Evolutionary conservation across 306 rosid genomes (phyloP), one percentile per base, ranked within the genome.

Genomic region (Cucurbita ficifolia): DNA sequence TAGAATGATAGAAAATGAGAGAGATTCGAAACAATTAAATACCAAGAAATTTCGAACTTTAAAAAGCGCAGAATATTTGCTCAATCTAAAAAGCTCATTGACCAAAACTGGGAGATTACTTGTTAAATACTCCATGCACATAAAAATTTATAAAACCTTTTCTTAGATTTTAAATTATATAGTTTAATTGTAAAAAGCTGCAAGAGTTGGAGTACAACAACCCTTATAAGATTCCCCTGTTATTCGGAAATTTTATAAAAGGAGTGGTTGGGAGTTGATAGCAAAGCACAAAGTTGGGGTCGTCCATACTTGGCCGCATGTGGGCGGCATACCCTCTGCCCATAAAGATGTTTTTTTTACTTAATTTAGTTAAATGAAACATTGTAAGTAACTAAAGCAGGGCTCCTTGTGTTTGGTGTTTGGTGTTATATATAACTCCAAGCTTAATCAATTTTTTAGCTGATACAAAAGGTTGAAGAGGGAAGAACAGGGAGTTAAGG

Each of bases 221-320:
- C 56, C 73, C 56, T 68, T 68, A 68, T 18, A 68, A 68, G 55
- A 68, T 68, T 67, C 73, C 5, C 2, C 5, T 43, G 54, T 13
- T 45, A 18, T 45, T 68, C 40, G 40, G 19, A 68, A 68, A 42
- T 64, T 42, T 10, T 2, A 64, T 18, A 64, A 45, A 68, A 68
- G 55, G 40, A 46, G 73, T 13, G 73, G 73, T 68, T 24, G 73
- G 73, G 54, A 45, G 72, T 65, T 65, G 53, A 65, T 52, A 68
- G 19, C 12, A 68, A 68, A 45, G 40, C 72, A 65, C 11, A 65
- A 18, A 13, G 12, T 7, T 22, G 6, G 19, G 9, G 33, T 46
- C 68, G 38, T 9, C 21, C 24, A 10, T 18, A 65, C 53, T 68
- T 22, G 55, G 73, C 55, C 54, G 45, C 73, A 68, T 68, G 73